These are phyloP conservation scores for Blastobotrys parvus DNA, from an alignment of 805 yeast species.

Conservation along the genomic window DNA sequence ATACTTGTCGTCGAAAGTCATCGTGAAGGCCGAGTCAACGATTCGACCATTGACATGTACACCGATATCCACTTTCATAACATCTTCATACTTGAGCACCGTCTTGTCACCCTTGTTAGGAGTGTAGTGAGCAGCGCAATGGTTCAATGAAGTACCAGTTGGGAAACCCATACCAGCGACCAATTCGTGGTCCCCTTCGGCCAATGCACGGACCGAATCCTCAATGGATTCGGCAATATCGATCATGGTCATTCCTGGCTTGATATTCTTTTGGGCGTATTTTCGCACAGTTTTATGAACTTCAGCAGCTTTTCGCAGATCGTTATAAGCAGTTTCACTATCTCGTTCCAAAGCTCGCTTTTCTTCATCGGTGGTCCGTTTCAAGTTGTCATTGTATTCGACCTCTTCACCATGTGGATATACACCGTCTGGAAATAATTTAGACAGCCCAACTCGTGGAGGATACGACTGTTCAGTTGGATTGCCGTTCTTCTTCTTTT, in stretches of 20 bases:
- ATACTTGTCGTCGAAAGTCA: constrained; percentile 77
- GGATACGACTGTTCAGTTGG: constrained; percentile 35
- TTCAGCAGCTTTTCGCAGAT: constrained; percentile 92
- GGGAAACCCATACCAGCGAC: constrained; percentile 94
- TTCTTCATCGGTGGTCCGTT: constrained; percentile 81
- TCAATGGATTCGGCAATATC: constrained; percentile 89
- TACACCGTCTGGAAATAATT: constrained; percentile 57
- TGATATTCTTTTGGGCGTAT: constrained; percentile 61
- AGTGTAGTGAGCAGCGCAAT: constrained; percentile 96
- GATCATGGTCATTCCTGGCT: constrained; percentile 88
- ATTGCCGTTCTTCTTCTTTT: constrained; percentile 38
- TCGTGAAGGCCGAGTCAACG: constrained; percentile 91
- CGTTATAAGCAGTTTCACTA: constrained; percentile 60
- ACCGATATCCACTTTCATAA: constrained; percentile 94
- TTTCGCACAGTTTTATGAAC: constrained; percentile 86
- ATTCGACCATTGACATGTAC: constrained; percentile 93
- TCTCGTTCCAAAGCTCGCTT: constrained; percentile 65
- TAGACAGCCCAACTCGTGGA: constrained; percentile 54
- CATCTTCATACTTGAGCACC: constrained; percentile 76
- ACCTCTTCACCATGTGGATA: constrained; percentile 86
- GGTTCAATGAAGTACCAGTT: constrained; percentile 89
- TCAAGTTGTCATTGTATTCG: constrained; percentile 64
- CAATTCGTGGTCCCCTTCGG: constrained; percentile 53
- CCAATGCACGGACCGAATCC: constrained; percentile 66
- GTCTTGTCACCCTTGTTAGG: constrained; percentile 93